Evolutionary conservation across 2,329 filamentous ascomycete genomes (phyloP).

Genomic region (Madurella mycetomatis): DNA sequence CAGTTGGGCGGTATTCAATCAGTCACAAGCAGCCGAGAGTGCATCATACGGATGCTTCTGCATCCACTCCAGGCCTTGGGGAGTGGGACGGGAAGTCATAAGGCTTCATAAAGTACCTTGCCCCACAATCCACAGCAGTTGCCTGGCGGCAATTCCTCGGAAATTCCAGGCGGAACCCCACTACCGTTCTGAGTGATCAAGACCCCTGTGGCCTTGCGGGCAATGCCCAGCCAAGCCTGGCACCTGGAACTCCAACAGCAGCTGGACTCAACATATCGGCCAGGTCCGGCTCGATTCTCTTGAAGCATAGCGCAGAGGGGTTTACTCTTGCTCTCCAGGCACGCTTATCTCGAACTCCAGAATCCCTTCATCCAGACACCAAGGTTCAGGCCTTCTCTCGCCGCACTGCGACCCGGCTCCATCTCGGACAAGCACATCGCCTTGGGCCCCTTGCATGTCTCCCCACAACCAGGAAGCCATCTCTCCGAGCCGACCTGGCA

Average conservation of each 20-base stretch:
- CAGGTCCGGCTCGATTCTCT: neutral
- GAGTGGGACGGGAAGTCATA: too few relatives aligned
- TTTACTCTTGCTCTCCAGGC: neutral
- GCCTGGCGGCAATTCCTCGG: too few relatives aligned
- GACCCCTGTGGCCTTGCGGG: neutral
- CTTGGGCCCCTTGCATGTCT: constrained; percentile 26
- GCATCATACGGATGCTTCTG: too few relatives aligned
- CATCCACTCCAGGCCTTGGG: too few relatives aligned
- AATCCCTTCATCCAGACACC: neutral
- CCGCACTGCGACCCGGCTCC: neutral
- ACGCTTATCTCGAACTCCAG: neutral
- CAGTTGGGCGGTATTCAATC: too few relatives aligned
- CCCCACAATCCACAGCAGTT: too few relatives aligned
- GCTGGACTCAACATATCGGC: too few relatives aligned
- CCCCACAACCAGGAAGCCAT: constrained; percentile 21
- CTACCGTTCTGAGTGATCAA: neutral
- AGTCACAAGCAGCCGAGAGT: too few relatives aligned
- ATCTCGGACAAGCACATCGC: neutral
- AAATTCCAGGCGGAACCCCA: neutral
- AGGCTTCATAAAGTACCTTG: too few relatives aligned
- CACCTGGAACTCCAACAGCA: neutral
- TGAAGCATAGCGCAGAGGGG: neutral
- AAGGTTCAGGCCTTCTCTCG: neutral
- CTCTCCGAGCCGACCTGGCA: constrained; percentile 20
- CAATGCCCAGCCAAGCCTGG: neutral